These are phyloP conservation scores for Aureobasidium namibiae DNA, from an alignment of 2,329 filamentous ascomycete species.

Conservation along the genomic window DNA sequence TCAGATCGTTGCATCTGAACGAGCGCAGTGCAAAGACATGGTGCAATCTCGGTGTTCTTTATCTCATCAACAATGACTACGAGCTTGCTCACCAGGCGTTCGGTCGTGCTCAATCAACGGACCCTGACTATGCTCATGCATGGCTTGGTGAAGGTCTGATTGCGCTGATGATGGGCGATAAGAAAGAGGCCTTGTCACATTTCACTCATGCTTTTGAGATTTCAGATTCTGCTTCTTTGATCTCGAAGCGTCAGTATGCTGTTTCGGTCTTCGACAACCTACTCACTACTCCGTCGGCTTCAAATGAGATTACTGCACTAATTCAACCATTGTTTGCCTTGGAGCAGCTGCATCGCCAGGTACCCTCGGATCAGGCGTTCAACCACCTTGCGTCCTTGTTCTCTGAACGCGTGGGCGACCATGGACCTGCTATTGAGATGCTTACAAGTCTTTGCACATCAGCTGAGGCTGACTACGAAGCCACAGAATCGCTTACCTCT, in stretches of 20 bases:
- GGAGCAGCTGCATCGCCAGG: conserved; percentile 66
- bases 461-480: conserved; percentile 77
- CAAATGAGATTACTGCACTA: conserved; percentile 51
- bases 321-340: conserved; percentile 86
- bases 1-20: conserved; percentile 85
- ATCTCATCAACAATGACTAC: conserved; percentile 72
- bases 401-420: conserved; percentile 70
- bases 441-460: conserved; percentile 59
- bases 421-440: conserved; percentile 51
- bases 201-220: conserved; percentile 96
- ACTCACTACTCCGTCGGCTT: conserved; percentile 45
- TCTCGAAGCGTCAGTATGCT: conserved; percentile 72
- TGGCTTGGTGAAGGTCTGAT: conserved; percentile 92
- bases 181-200: conserved; percentile 68
- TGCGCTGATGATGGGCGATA: conserved; percentile 66
- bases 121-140: conserved; percentile 86
- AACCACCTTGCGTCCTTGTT: conserved; percentile 73
- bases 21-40: conserved; percentile 76
- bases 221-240: conserved; percentile 63
- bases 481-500: conserved; percentile 65
- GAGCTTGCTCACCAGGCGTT: conserved; percentile 87
- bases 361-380: conserved; percentile 61
- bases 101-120: conserved; percentile 81
- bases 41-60: conserved; percentile 85
- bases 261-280: conserved; percentile 77